Evolutionary conservation across 164 flowering plant genomes (phyloP).

Genomic region (Vitis vinifera): ASM3070453v1 NC_081815.1:12149001-12149500

Average conservation of each 20-base stretch:
- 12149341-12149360: slow-evolving; percentile 73
- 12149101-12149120: neutral
- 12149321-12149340: slow-evolving; percentile 91
- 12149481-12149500: no score
- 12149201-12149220: slow-evolving; percentile 87
- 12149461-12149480: no score
- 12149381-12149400: neutral
- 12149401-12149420: no score
- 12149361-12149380: neutral
- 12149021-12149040: slow-evolving; percentile 11
- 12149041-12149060: no score
- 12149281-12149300: slow-evolving; percentile 51
- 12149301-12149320: slow-evolving; percentile 61
- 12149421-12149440: no score
- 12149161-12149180: slow-evolving; percentile 14
- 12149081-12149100: no score
- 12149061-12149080: neutral
- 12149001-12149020: slow-evolving; percentile 46
- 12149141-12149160: slow-evolving; percentile 5
- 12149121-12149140: neutral
- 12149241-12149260: slow-evolving; percentile 74
- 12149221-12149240: slow-evolving; percentile 82
- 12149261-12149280: slow-evolving; percentile 46
- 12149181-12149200: slow-evolving; percentile 69
- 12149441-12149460: no score